phyloP scores from a whole-genome alignment of 306 rosid species.

The Cicer arietinum region DNA sequence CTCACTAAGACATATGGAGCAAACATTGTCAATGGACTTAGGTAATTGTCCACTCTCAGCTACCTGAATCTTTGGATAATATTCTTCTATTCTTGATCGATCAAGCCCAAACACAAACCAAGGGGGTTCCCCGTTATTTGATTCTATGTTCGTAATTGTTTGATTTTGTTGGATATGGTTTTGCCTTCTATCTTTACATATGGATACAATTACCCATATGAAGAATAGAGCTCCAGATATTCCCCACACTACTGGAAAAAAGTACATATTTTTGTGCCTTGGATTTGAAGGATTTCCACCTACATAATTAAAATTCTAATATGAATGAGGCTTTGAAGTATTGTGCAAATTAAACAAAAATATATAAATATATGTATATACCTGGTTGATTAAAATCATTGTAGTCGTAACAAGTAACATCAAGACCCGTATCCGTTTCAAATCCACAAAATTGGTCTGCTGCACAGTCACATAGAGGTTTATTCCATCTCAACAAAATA shows the following conservation, averaged over 20 bases:
- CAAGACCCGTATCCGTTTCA: neutral
- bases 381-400: slow-evolving; percentile 27
- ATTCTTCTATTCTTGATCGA: slow-evolving; percentile 59
- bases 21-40: slow-evolving; percentile 56
- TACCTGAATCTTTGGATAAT: slow-evolving; percentile 54
- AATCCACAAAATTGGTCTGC: slow-evolving; percentile 34
- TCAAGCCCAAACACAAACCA: slow-evolving; percentile 48
- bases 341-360: no score
- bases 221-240: slow-evolving; percentile 49
- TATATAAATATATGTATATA: neutral
- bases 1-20: slow-evolving; percentile 73
- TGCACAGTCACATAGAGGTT: slow-evolving; percentile 32
- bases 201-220: slow-evolving; percentile 25
- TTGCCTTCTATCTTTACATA: neutral
- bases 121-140: neutral
- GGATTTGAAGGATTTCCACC: slow-evolving; percentile 27
- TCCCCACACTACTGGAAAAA: slow-evolving; percentile 33
- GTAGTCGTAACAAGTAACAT: neutral
- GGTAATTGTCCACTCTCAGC: slow-evolving; percentile 65
- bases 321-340: neutral
- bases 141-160: neutral
- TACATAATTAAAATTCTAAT: neutral
- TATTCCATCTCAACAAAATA: neutral
- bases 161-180: neutral
- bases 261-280: neutral